Base-by-base conservation (phyloP, 2,329 filamentous ascomycete genomes). In the Colletotrichum agaves region DNA sequence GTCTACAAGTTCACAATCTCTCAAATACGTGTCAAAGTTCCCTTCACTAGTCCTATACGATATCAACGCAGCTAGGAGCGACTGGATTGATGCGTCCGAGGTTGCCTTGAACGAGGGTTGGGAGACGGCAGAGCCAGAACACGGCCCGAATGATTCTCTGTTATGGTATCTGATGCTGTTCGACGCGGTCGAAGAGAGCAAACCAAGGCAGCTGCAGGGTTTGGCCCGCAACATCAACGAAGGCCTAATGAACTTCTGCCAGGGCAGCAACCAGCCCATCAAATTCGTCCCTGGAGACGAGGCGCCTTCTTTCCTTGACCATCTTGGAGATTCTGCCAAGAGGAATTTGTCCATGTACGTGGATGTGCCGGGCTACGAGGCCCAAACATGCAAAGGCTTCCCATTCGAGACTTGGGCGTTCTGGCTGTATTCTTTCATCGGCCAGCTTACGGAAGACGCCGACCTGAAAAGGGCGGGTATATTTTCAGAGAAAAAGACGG, bases 1-100 rank as follows among this genome's bases (percentile, higher is more conserved):
- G 21, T 75, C 78, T 3, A 78, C 79, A 0, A 82, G 83, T 0
- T 71, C 75, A 5, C 70, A 75, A 5, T 84, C 82, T 1, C 73
- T 87, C 4, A 74, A 73, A 5, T 82, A 80, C 72, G 73, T 83
- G 3, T 72, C 77, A 10, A 73, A 72, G 4, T 84, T 87, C 50
- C 84, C 83, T 0, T 76, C 79, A 2, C 74, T 87, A 33, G 78
- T 75, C 1, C 58, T 85, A 4, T 83, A 83, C 71, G 83, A 84
- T 65, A 75, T 83, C 23, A 76, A 77, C 59, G 80, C 76, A 5
- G 70, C 72, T 19, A 72, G 72, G 23, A 73, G 72, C 2, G 78
- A 82, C 60, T 84, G 82, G 82, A 39, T n/a, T 3, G 57, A 70
- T 8, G 73, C 73, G 3, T 60, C 70, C 19, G 70, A 71, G 4